These are phyloP conservation scores for Furcasterigmium sp. DNA, from an alignment of 2,329 filamentous ascomycete species.

Conservation along the genomic window DNA sequence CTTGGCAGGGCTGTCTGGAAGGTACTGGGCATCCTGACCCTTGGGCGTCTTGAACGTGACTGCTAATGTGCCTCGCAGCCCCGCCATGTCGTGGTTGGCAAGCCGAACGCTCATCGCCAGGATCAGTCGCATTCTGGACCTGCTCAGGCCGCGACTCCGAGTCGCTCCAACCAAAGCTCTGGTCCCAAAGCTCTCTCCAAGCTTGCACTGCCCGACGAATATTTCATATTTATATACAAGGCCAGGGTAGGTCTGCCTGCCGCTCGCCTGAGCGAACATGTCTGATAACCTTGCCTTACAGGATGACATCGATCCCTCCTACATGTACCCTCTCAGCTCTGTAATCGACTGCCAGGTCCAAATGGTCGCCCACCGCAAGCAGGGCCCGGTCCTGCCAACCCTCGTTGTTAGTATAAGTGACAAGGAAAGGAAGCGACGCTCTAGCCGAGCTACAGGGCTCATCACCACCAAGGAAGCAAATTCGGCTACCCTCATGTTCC, in stretches of 20 bases:
- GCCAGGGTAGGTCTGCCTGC: constrained; percentile 36
- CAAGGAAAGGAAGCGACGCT: constrained; percentile 58
- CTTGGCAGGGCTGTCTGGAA: constrained; percentile 48
- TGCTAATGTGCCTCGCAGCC: constrained; percentile 29
- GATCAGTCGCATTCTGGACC: constrained; percentile 25
- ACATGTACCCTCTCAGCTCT: constrained; percentile 46
- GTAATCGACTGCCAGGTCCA: constrained; percentile 55
- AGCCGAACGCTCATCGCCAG: constrained; percentile 23
- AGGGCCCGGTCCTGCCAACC: constrained; percentile 53
- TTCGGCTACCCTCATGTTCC: constrained; percentile 49
- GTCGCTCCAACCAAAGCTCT: constrained; percentile 28
- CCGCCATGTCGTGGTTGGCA: constrained; percentile 55
- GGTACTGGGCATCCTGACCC: too few relatives aligned
- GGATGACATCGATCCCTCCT: constrained; percentile 49
- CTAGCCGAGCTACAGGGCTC: constrained; percentile 56
- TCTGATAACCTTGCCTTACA: constrained; percentile 17
- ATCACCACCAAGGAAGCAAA: constrained; percentile 40
- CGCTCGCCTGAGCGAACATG: too few relatives aligned
- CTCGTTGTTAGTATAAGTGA: constrained; percentile 54
- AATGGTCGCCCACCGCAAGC: constrained; percentile 55
- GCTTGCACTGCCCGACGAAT: constrained; percentile 26
- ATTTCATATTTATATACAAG: constrained; percentile 51
- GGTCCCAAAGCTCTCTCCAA: constrained; percentile 23
- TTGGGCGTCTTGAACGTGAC: too few relatives aligned
- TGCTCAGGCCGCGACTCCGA: constrained; percentile 32